A percentile compares a stretch with the other conserved stretches of the same genome.
phyloP scores from a whole-genome alignment of 2,329 filamentous ascomycete genomes.

The Macrophomina tecta region DNA sequence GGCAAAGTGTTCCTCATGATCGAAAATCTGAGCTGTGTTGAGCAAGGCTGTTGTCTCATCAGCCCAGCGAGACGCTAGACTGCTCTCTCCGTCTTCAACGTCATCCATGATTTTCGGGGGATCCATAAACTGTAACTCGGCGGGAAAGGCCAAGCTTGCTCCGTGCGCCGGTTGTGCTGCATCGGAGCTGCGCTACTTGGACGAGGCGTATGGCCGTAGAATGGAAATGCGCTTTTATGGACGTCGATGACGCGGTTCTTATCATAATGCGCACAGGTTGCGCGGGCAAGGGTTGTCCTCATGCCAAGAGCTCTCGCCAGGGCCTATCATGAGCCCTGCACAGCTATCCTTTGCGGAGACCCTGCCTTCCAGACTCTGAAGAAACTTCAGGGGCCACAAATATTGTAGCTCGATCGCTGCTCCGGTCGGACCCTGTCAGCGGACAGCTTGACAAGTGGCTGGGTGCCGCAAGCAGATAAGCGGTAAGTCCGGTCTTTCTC shows the following conservation, averaged over 20 bases:
- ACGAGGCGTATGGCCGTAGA: neutral
- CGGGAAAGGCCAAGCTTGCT: too few relatives aligned
- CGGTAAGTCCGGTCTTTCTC: neutral
- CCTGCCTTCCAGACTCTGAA: neutral
- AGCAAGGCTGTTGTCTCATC: slow-evolving; percentile 22
- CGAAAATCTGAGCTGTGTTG: slow-evolving; percentile 1
- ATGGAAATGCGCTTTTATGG: slow-evolving; percentile 12
- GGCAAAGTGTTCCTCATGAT: slow-evolving; percentile 8
- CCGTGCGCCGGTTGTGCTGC: slow-evolving; percentile 1
- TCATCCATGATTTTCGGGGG: neutral
- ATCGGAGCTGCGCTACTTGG: neutral
- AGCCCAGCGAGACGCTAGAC: slow-evolving; percentile 11
- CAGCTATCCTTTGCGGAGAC: neutral
- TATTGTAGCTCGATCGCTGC: too few relatives aligned
- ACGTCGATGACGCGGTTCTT: slow-evolving; percentile 8
- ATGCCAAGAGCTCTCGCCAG: neutral
- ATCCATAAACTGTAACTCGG: neutral
- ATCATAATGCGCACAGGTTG: slow-evolving; percentile 22
- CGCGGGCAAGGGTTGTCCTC: slow-evolving; percentile 5
- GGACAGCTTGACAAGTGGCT: neutral
- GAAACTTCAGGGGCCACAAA: neutral
- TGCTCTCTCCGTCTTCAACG: neutral
- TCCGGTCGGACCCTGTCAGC: too few relatives aligned
- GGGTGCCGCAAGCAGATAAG: neutral
- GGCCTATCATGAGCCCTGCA: neutral